These are phyloP conservation scores for Mycena venus DNA, from an alignment of 768 basidiomycete genomes.

Conservation along the genomic window DNA sequence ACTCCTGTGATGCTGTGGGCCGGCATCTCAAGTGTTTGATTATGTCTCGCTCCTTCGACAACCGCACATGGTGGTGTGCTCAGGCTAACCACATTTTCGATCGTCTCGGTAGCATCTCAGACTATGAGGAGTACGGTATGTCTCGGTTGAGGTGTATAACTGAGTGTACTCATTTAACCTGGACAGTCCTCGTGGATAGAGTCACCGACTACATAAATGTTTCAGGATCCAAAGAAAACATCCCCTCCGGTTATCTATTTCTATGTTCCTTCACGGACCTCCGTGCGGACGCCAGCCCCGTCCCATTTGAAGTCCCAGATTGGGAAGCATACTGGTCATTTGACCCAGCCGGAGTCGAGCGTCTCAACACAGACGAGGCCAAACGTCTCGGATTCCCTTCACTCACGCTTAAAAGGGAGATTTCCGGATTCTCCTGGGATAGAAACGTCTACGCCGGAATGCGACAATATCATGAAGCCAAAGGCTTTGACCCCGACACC, in stretches of 20 bases:
- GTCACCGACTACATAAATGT: background rate
- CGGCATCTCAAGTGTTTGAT: background rate
- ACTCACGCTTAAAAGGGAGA: background rate
- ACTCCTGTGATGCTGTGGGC: background rate
- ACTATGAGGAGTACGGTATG: background rate
- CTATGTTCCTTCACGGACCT: background rate
- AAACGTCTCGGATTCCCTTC: background rate
- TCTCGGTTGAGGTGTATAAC: background rate
- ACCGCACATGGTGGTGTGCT: background rate
- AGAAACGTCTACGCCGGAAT: background rate
- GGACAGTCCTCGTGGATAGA: background rate
- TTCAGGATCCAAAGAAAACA: background rate
- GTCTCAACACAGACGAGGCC: background rate
- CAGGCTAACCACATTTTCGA: constrained; percentile 10
- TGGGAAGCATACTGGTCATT: background rate
- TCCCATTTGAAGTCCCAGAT: background rate
- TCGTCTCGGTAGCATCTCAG: background rate
- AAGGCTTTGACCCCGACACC: constrained; percentile 18
- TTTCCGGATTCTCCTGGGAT: background rate
- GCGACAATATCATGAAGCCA: constrained; percentile 10
- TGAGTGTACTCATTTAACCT: background rate
- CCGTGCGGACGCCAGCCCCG: background rate
- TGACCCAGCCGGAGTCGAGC: background rate
- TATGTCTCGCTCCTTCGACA: background rate
- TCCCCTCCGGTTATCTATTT: background rate